These are phyloP conservation scores for Drosera capensis DNA, from an alignment of 148 eudicot genomes.

Conservation along the genomic window DNA sequence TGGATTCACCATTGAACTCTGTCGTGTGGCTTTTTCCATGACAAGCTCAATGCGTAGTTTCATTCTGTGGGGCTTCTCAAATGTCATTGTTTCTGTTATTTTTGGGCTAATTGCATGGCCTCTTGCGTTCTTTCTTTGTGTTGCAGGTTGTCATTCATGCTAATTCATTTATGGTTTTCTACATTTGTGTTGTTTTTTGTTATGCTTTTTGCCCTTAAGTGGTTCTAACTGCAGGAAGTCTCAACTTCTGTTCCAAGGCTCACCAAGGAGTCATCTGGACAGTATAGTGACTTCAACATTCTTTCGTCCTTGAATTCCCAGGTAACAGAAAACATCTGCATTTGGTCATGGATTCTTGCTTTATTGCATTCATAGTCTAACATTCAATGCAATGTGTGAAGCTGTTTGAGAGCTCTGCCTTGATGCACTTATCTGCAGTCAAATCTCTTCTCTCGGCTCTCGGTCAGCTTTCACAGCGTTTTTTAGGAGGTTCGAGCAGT, in stretches of 20 bases:
- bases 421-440: slow-evolving; percentile 91
- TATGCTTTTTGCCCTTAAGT: not conserved
- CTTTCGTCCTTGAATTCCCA: slow-evolving; percentile 94
- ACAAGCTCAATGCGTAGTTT: too few species aligned
- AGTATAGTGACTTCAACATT: slow-evolving; percentile 71
- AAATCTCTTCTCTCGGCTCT: slow-evolving; percentile 92
- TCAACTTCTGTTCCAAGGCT: slow-evolving; percentile 61
- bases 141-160: too few species aligned
- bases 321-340: slow-evolving; percentile 19
- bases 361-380: slow-evolving; percentile 7
- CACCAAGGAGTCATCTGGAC: slow-evolving; percentile 79
- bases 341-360: not conserved
- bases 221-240: slow-evolving; percentile 44
- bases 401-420: slow-evolving; percentile 86
- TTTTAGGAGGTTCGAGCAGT: slow-evolving; percentile 42
- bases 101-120: too few species aligned
- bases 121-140: too few species aligned
- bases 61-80: too few species aligned
- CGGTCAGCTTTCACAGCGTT: slow-evolving; percentile 70
- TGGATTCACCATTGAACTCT: too few species aligned
- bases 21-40: too few species aligned
- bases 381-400: slow-evolving; percentile 17
- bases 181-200: slow-evolving; percentile 1
- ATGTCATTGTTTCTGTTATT: too few species aligned
- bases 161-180: too few species aligned